Conservation (phyloP, 148 eudicot genomes). For the Chenopodium quinoa region DNA sequence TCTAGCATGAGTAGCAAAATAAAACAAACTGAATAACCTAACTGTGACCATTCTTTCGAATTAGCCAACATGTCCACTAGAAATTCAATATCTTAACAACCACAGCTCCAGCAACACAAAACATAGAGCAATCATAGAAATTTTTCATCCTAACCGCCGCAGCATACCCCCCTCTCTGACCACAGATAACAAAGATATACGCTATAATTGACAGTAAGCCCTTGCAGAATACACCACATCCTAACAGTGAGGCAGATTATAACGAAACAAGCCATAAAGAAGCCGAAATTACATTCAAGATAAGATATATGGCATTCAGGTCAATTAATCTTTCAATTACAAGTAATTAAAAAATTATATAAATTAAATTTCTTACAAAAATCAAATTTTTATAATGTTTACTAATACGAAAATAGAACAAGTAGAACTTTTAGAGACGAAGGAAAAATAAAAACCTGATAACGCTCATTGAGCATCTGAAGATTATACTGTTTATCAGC, state of each 20-base stretch:
- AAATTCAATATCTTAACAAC: not conserved
- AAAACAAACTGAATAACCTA: not conserved
- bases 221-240: not conserved
- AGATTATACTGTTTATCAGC: constrained; percentile 87
- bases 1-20: not conserved
- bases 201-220: no score
- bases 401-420: no score
- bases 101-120: not conserved
- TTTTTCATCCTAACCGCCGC: not conserved
- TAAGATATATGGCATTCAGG: not conserved
- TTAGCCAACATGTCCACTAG: not conserved
- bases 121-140: not conserved
- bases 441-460: constrained; percentile 46
- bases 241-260: not conserved
- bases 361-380: no score
- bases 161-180: no score
- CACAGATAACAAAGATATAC: no score
- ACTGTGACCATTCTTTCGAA: not conserved
- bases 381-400: no score
- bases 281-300: not conserved
- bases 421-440: no score
- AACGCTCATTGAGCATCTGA: constrained; percentile 85
- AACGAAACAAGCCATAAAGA: not conserved
- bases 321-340: not conserved
- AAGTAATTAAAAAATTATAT: not conserved